Base-by-base conservation (phyloP, 1,284 basidiomycete species). In the Ustilago esculenta region DNA sequence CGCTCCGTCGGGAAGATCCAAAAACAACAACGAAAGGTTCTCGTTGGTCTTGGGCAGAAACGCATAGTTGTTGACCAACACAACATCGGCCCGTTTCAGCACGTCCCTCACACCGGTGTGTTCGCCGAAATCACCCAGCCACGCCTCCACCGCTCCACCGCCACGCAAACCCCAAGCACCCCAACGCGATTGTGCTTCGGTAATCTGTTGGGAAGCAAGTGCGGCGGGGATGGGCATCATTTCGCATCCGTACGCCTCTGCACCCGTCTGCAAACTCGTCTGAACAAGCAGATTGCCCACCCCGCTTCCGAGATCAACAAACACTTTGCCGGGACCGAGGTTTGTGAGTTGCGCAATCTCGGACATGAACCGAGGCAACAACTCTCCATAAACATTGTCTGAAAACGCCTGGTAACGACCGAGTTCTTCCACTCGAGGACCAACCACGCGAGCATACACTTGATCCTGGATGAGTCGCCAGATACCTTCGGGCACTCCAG, bases 261-360 rank as follows among this genome's bases (percentile, higher is more conserved):
- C 84, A 0, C 85, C 85, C 0, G 84, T 84, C 76, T 86, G 85
- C n/a, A 87, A 72, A 1, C 85, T 84, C 1, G 84, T 84, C 67
- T 87, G 86, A 1, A 87, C 77, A 4, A 86, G 81, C 34, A 86
- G 84, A 63, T 87, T 87, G 24, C 85, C 85, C 0, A 87, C 86
- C 1, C 86, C 86, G 2, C 83, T 84, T 0, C 86, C 86, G 12
- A 87, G 82, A 71, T 87, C 86, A 21, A 87, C 78, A 59, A 85
- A 83, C 11, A 81, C 78, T 21, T 77, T 80, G 23, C 57, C 55
- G 0, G 82, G 80, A 2, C 79, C 77, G 0, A 85, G 69, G 6
- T 44, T 27, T 8, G 82, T 81, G 34, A 82, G 70, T 18, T 81
- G 71, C 2, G 82, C 77, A 33, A 84, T 79, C 58, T 84, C 80